Conservation (phyloP, 139 green algal species). For the Raphidocelis subcapitata region DNA sequence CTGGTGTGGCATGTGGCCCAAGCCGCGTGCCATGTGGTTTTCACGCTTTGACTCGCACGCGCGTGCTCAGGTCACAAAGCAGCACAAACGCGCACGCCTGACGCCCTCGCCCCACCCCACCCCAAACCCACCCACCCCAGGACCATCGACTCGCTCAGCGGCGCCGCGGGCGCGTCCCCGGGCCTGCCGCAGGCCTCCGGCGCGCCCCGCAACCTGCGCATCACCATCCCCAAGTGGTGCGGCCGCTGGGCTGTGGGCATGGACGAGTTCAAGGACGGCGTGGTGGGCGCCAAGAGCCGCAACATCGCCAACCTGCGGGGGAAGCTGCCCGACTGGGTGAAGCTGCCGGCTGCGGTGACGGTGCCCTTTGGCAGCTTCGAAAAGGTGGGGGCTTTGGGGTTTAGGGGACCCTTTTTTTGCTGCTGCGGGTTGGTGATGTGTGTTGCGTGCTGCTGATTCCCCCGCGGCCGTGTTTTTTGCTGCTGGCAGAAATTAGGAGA, state of each 20-base stretch:
- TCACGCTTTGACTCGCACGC: no score
- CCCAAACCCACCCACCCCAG: no score
- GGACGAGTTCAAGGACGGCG: slow-evolving; percentile 80
- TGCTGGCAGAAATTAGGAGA: neutral
- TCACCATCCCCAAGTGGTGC: slow-evolving; percentile 66
- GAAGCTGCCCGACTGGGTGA: slow-evolving; percentile 85
- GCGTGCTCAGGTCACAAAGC: no score
- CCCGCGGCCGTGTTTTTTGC: neutral
- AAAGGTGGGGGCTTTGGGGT: slow-evolving; percentile 34
- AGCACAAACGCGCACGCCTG: no score
- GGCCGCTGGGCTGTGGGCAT: slow-evolving; percentile 89
- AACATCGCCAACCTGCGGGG: slow-evolving; percentile 90
- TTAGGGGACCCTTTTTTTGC: neutral
- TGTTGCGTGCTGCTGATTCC: neutral
- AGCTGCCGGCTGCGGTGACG: slow-evolving; percentile 86
- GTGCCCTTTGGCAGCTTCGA: slow-evolving; percentile 97
- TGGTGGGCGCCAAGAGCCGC: slow-evolving; percentile 96
- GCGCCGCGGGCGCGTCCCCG: no score
- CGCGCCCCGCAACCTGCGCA: slow-evolving; percentile 39
- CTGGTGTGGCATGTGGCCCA: neutral
- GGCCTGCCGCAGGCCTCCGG: neutral
- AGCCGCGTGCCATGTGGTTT: no score
- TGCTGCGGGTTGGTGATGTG: neutral
- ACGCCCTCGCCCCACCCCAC: no score
- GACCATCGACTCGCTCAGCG: no score